Percentiles rank a stretch among this genome's conserved stretches.
Conservation (phyloP, 2,329 filamentous ascomycete genomes). For the Fusarium sp. region DNA sequence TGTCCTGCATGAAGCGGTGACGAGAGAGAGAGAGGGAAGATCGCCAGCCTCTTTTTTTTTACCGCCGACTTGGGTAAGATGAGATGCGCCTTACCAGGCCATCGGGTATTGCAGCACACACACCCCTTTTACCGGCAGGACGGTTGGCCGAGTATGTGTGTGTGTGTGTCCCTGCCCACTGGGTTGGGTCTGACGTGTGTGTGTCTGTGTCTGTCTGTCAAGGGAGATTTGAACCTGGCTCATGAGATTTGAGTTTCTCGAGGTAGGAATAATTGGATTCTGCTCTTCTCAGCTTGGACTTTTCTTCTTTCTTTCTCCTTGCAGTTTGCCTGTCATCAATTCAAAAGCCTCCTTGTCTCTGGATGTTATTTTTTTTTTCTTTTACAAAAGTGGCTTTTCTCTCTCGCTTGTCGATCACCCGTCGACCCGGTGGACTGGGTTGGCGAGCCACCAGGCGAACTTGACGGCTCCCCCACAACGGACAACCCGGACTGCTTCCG, state of each 20-base stretch:
- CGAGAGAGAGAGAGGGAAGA: not conserved
- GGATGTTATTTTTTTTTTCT: no score
- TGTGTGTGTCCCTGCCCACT: not conserved
- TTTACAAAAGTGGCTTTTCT: not conserved
- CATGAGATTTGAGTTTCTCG: not conserved
- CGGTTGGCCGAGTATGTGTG: not conserved
- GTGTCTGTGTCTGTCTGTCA: not conserved
- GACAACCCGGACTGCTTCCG: not conserved
- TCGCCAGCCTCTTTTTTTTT: not conserved
- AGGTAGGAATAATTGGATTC: not conserved
- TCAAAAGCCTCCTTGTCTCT: not conserved
- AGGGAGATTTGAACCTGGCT: not conserved
- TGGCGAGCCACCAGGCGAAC: slow-evolving; percentile 11
- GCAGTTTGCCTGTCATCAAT: not conserved
- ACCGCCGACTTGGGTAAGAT: slow-evolving; percentile 3
- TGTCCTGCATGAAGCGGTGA: not conserved
- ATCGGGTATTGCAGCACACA: not conserved
- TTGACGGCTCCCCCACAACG: not conserved
- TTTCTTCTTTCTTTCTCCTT: not conserved
- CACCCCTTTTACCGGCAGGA: slow-evolving; percentile 25
- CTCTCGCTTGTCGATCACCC: not conserved
- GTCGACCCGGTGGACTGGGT: not conserved
- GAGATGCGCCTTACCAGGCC: slow-evolving; percentile 22
- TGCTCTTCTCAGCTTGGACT: not conserved
- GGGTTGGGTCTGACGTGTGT: slow-evolving; percentile 3